These are phyloP conservation scores for Wickerhamiella siamensis DNA, from an alignment of 805 yeast genomes.

Conservation along the genomic window DNA sequence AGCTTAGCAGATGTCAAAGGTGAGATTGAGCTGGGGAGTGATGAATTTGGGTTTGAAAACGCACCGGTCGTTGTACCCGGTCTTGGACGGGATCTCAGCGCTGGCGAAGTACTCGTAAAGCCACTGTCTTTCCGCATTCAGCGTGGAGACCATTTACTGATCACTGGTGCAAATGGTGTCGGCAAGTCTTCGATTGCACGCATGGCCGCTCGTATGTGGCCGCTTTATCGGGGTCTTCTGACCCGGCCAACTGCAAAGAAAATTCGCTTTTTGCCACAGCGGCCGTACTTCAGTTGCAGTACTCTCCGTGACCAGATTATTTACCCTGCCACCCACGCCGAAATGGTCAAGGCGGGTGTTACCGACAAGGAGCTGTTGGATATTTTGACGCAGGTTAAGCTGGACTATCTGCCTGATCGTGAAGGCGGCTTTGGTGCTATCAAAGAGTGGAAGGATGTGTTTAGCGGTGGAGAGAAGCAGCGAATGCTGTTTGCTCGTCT, in stretches of 20 bases:
- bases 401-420: conserved; percentile 66
- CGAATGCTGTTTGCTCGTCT: conserved; percentile 79
- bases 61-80: conserved; percentile 70
- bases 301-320: conserved; percentile 83
- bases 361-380: conserved; percentile 56
- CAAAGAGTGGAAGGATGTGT: conserved; percentile 77
- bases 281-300: conserved; percentile 66
- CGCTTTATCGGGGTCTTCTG: conserved; percentile 65
- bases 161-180: conserved; percentile 76
- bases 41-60: conserved; percentile 58
- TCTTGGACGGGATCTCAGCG: conserved; percentile 20
- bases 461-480: conserved; percentile 94
- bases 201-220: conserved; percentile 82
- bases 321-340: conserved; percentile 67
- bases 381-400: conserved; percentile 58
- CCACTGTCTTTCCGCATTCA: conserved; percentile 48
- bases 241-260: conserved; percentile 45
- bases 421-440: conserved; percentile 34
- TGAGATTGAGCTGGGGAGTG: conserved; percentile 60
- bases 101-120: conserved; percentile 45
- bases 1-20: conserved; percentile 49
- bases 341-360: conserved; percentile 58
- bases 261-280: conserved; percentile 69
- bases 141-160: conserved; percentile 54
- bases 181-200: conserved; percentile 84